These are phyloP conservation scores for Mucor velutinosus DNA, from an alignment of 371 early-diverging fungal species.

Conservation along the genomic window DNA sequence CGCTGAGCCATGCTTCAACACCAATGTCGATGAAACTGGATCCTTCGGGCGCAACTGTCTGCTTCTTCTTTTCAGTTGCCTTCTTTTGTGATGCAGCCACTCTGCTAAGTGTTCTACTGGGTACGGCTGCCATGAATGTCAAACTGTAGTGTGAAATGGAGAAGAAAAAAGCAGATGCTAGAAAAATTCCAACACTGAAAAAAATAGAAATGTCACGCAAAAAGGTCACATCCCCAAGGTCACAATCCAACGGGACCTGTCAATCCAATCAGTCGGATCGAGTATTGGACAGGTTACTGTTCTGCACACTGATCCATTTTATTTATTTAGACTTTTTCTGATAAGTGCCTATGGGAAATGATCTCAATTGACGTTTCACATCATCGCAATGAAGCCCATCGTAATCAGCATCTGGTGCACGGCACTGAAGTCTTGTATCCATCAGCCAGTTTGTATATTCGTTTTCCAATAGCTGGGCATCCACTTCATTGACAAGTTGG, in stretches of 20 bases:
- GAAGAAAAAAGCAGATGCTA: neutral
- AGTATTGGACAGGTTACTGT: too few species aligned
- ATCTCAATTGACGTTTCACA: conserved; percentile 21
- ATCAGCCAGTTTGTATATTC: conserved; percentile 66
- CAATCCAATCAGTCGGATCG: too few species aligned
- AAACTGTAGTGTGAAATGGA: neutral
- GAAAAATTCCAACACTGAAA: neutral
- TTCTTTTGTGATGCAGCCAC: conserved; percentile 28
- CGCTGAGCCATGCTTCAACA: conserved; percentile 80
- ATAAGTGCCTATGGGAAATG: conserved; percentile 10
- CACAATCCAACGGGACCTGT: neutral
- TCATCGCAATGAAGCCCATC: conserved; percentile 21
- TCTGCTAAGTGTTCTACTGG: conserved; percentile 29
- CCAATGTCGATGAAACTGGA: conserved; percentile 66
- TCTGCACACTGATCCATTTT: neutral
- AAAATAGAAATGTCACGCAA: neutral
- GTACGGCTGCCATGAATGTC: conserved; percentile 6
- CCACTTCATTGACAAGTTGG: conserved; percentile 57
- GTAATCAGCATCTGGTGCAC: conserved; percentile 18
- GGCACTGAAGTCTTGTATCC: conserved; percentile 55
- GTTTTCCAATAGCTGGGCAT: conserved; percentile 54
- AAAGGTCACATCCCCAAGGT: neutral
- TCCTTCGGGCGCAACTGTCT: conserved; percentile 14
- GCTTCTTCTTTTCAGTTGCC: conserved; percentile 9
- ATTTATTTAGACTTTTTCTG: neutral